Conservation (phyloP, 2,329 filamentous ascomycete species). For the Botrytis porri region DNA sequence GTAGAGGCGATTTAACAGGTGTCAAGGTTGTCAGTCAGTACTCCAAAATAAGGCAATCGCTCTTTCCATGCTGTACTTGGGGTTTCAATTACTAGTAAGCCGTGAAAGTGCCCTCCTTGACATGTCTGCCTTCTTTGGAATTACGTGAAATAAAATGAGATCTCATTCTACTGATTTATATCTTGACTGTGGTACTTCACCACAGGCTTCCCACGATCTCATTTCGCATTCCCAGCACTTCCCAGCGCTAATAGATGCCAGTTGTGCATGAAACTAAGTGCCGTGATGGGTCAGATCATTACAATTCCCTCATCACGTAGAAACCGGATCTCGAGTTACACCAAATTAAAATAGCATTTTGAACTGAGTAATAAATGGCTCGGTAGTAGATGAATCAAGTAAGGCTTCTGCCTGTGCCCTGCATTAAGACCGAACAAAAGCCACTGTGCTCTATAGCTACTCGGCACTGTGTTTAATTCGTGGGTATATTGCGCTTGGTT, state of each 20-base stretch:
- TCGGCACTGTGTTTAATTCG: not conserved
- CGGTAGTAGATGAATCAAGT: not conserved
- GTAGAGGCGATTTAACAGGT: no score
- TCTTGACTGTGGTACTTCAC: not conserved
- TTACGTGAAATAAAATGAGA: not conserved
- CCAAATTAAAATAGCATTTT: rapidly evolving
- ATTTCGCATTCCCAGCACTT: not conserved
- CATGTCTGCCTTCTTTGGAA: not conserved
- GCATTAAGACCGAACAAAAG: not conserved
- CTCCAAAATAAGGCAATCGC: not conserved
- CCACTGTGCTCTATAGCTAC: not conserved
- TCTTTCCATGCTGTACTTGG: not conserved
- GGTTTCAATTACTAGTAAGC: not conserved
- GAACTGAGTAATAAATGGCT: not conserved
- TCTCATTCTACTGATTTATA: not conserved
- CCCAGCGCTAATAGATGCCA: not conserved
- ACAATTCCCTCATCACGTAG: not conserved
- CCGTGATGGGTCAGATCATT: not conserved
- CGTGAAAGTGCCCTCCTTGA: not conserved
- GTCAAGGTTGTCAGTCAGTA: not conserved
- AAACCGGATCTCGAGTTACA: not conserved
- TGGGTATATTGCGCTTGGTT: not conserved
- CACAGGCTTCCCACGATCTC: not conserved
- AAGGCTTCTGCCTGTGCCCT: not conserved
- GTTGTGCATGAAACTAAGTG: not conserved